Base-by-base conservation (phyloP, 2,329 filamentous ascomycete genomes). In the Colletotrichum tofieldiae region DNA sequence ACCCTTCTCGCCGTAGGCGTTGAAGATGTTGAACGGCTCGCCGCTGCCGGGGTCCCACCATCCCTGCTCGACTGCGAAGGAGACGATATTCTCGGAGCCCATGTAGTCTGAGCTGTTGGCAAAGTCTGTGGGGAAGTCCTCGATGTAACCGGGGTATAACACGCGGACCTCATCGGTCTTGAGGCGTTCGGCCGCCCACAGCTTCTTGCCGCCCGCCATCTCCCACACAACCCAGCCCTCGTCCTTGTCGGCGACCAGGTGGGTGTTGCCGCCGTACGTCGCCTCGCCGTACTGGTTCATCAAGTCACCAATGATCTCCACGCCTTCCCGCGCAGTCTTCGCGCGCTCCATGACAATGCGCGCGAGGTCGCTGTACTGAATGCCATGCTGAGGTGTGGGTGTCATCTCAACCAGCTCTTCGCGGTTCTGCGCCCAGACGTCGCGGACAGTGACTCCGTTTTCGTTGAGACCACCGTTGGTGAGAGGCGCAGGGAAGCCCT, bases 391-490 rank as follows among this genome's bases (percentile, higher is more conserved):
- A 2, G 82, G 83, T 29, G 77, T 80, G 11, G 82, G 82, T 12
- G 83, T 84, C 79, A 84, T 83, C 8, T 77, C 78, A 63, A 81
- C 78, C 1, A 85, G 76, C 45, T 84, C 83, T 12, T 79, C 79
- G 43, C 82, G 78, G 59, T 81, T 83, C 56, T 79, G 77, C 7
- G 83, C 81, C 83, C 82, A 84, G 7, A 84, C 81, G 62, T 85
- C 82, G 12, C 83, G 77, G 4, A 84, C 83, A 43, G 81, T 79
- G 23, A 84, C 78, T 37, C 83, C 82, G 63, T 80, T 81, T 69
- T 84, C 83, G 56, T 84, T 84, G 0, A 85, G 74, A 14, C 83
- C 83, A n/a, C 83, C 83, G 67, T 85, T 84, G 29, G 83, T 84
- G 41, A 84, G 77, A 2, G 83, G 83, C 37, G 82, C 81, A 0